Evolutionary conservation across 257 asterid genomes (phyloP), one percentile per base, ranked within the genome.

Genomic region (Henckelia pumila): DNA sequence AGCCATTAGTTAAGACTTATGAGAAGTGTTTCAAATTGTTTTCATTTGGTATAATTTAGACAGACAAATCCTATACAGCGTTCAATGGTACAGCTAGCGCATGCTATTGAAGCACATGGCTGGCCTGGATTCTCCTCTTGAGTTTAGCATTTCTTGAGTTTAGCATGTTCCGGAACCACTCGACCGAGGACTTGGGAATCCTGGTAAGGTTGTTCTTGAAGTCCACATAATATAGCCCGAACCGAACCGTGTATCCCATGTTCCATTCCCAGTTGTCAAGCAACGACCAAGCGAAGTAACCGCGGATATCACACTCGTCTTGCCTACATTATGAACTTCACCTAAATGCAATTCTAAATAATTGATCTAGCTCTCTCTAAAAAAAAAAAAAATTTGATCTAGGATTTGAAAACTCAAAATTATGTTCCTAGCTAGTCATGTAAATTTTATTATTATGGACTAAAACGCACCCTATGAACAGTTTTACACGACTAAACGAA

Each of bases 231-330:
- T 89, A 89, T 22, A 92, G 73, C 3, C 98, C 98, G 55, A 89
- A 92, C 19, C 95, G 74, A 14, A 87, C 91, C 0, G 95, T 89
- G 65, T 85, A 92, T 7, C 96, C 96, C 85, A 84, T 71, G 85
- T 92, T 89, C 98, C 98, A 92, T 80, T 92, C 98, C 95, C 96
- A 92, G 72, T 89, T 89, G 73, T 89, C 98, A 1, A 92, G 88
- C 80, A 92, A 78, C 1, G 98, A 92, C 98, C 98, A 92, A 21
- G 76, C 85, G 71, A 92, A 92, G 64, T 89, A 92, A 0, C 96
- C 98, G 1, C 80, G 74, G 40, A 89, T 66, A 49, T 92, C 79
- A 17, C 98, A 89, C 0, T 79, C 60, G 67, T 89, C 98, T 71
- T 84, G 58, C 88, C 98, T 92, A 89, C 80, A 75, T 50, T 29